Percentiles rank a stretch among this genome's conserved stretches.
phyloP scores from a whole-genome alignment of 1,284 basidiomycete genomes.

The Albatrellus sp. region DNA sequence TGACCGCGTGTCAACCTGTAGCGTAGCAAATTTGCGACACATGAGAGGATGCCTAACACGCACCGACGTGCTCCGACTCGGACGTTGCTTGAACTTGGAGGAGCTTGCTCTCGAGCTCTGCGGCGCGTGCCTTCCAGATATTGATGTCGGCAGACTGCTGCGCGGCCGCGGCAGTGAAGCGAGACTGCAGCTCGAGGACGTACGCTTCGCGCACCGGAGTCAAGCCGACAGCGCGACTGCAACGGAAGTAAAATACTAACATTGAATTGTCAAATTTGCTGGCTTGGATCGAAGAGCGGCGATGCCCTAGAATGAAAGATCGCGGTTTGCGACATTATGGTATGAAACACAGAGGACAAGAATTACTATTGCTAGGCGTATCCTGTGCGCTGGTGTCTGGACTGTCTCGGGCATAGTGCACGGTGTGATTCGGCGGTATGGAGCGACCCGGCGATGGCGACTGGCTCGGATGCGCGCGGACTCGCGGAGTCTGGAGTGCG shows the following conservation, averaged over 20 bases:
- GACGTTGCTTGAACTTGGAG: constrained; percentile 24
- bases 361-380: constrained; percentile 9
- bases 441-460: too few relatives aligned
- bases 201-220: constrained; percentile 22
- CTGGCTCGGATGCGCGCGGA: too few relatives aligned
- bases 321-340: not conserved
- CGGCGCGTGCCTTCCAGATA: constrained; percentile 31
- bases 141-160: constrained; percentile 11
- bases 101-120: constrained; percentile 31
- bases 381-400: not conserved
- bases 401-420: too few relatives aligned
- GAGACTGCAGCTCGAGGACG: constrained; percentile 27
- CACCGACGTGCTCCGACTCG: constrained; percentile 31
- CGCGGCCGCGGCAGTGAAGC: constrained; percentile 19
- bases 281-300: constrained; percentile 17
- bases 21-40: not conserved
- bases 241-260: constrained; percentile 17
- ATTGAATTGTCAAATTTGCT: constrained; percentile 24
- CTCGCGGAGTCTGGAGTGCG: too few relatives aligned
- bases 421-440: too few relatives aligned
- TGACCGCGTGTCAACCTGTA: not conserved
- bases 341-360: not conserved
- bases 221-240: not conserved
- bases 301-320: constrained; percentile 12
- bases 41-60: constrained; percentile 8